Percentiles rank a stretch among this genome's conserved stretches.
Evolutionary conservation across 495 filamentous ascomycete species (phyloP).

Genomic region (Daldinia bambusicola): DNA sequence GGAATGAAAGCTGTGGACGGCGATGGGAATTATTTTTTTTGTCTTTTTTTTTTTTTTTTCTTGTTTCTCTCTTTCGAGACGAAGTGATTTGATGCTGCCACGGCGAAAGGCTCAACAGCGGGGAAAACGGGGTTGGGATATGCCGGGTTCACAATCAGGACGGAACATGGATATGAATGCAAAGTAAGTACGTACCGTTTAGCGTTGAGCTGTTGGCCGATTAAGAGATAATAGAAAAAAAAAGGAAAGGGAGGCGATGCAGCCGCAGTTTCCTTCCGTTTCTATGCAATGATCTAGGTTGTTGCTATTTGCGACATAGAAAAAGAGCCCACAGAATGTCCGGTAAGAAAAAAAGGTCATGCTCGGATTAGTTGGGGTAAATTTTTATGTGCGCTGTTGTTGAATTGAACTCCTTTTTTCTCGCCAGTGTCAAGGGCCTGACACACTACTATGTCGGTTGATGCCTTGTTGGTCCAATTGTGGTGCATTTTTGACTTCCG

Average conservation of each 20-base stretch:
- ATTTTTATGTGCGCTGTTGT: slow-evolving; percentile 34
- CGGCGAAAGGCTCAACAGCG: slow-evolving; percentile 21
- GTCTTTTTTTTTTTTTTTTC: no score
- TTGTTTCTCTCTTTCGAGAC: slow-evolving; percentile 2
- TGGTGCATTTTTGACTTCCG: slow-evolving; percentile 29
- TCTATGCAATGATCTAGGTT: slow-evolving; percentile 15
- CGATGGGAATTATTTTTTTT: slow-evolving; percentile 42
- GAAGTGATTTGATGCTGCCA: slow-evolving; percentile 29
- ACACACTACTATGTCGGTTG: slow-evolving; percentile 31
- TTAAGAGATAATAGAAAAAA: not conserved
- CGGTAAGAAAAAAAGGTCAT: slow-evolving; percentile 18
- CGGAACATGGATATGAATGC: not conserved
- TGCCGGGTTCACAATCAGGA: not conserved
- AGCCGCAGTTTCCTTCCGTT: slow-evolving; percentile 19
- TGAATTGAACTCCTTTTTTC: slow-evolving; percentile 34
- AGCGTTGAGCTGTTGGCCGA: slow-evolving; percentile 1
- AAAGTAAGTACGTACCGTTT: not conserved
- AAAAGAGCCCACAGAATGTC: slow-evolving; percentile 34
- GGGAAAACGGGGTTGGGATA: slow-evolving; percentile 14
- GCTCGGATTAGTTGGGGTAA: slow-evolving; percentile 47
- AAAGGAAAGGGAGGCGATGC: not conserved
- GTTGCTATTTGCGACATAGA: slow-evolving; percentile 35
- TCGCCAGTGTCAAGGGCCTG: slow-evolving; percentile 14
- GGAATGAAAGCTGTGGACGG: slow-evolving; percentile 28
- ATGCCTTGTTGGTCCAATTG: slow-evolving; percentile 33